A percentile compares a stretch with the other conserved stretches of the same genome.
These are phyloP conservation scores for Dianthus caryophyllus DNA, from an alignment of 148 eudicot species.

Conservation along the genomic window DNA sequence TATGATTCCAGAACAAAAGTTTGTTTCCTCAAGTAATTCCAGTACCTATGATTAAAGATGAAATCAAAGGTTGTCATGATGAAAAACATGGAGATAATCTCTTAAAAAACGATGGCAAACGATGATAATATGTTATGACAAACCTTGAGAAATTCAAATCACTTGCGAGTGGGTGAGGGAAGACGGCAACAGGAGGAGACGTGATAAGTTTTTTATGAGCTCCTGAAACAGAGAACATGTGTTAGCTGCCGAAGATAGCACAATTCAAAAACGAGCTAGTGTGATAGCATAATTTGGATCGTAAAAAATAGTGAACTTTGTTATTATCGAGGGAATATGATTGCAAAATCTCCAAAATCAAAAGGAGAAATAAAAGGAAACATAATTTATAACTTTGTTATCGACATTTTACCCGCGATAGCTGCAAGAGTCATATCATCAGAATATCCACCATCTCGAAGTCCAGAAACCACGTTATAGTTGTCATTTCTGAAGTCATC, in stretches of 20 bases:
- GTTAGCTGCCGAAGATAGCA: constrained; percentile 9
- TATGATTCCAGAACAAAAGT: constrained; percentile 96
- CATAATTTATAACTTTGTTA: not conserved
- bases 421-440: constrained; percentile 99
- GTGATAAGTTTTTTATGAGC: constrained; percentile 81
- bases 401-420: constrained; percentile 56
- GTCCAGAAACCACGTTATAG: constrained; percentile 79
- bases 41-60: constrained; percentile 50
- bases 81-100: not conserved
- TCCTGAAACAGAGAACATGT: constrained; percentile 44
- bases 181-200: constrained; percentile 97
- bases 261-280: constrained; percentile 1
- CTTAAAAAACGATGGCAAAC: not conserved
- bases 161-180: constrained; percentile 94
- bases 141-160: constrained; percentile 93
- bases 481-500: constrained; percentile 85
- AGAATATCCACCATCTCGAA: constrained; percentile 95
- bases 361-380: not conserved
- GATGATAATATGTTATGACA: constrained; percentile 10
- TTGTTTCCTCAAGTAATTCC: constrained; percentile 99
- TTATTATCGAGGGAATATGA: not conserved
- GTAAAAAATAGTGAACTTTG: too few relatives aligned
- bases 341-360: constrained; percentile 1
- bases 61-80: constrained; percentile 11
- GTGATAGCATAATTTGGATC: too few relatives aligned